phyloP scores from a whole-genome alignment of 352 stramenopile genomes.

The Phytophthora syringae region DNA sequence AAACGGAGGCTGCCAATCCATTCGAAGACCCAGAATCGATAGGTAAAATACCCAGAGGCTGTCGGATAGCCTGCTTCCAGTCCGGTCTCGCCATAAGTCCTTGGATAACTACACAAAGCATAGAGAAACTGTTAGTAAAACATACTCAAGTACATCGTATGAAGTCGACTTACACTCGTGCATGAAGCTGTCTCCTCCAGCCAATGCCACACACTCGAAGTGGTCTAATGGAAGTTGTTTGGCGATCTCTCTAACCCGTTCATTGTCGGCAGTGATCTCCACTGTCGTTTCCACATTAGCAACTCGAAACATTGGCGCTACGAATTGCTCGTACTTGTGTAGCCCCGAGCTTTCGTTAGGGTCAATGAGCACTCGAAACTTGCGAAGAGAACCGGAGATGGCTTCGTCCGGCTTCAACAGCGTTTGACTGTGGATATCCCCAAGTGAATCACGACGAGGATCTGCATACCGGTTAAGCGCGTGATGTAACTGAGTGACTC shows the following conservation, averaged over 20 bases:
- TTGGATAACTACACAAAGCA: slow-evolving; percentile 53
- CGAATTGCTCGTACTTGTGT: slow-evolving; percentile 53
- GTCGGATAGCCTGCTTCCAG: slow-evolving; percentile 61
- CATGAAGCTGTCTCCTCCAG: slow-evolving; percentile 59
- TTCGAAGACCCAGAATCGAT: slow-evolving; percentile 47
- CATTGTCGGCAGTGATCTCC: slow-evolving; percentile 41
- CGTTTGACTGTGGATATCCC: slow-evolving; percentile 20
- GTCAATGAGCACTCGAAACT: slow-evolving; percentile 69
- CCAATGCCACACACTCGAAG: slow-evolving; percentile 64
- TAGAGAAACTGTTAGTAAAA: slow-evolving; percentile 5
- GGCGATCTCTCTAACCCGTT: slow-evolving; percentile 53
- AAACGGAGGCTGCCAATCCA: slow-evolving; percentile 56
- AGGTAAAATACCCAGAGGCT: slow-evolving; percentile 56
- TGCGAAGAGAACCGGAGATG: slow-evolving; percentile 25
- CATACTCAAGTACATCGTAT: no score
- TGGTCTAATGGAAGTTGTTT: slow-evolving; percentile 44
- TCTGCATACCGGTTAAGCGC: slow-evolving; percentile 56
- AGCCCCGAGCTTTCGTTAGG: slow-evolving; percentile 44
- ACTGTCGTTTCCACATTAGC: slow-evolving; percentile 53
- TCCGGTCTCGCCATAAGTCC: slow-evolving; percentile 65
- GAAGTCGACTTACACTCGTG: slow-evolving; percentile 52
- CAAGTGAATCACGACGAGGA: slow-evolving; percentile 25
- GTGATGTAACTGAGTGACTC: slow-evolving; percentile 36
- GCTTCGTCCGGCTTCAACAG: slow-evolving; percentile 16
- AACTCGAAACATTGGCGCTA: slow-evolving; percentile 55